phyloP scores from a whole-genome alignment of 1,139 yeast genomes.

The Lodderomyces metapsilosis region DNA sequence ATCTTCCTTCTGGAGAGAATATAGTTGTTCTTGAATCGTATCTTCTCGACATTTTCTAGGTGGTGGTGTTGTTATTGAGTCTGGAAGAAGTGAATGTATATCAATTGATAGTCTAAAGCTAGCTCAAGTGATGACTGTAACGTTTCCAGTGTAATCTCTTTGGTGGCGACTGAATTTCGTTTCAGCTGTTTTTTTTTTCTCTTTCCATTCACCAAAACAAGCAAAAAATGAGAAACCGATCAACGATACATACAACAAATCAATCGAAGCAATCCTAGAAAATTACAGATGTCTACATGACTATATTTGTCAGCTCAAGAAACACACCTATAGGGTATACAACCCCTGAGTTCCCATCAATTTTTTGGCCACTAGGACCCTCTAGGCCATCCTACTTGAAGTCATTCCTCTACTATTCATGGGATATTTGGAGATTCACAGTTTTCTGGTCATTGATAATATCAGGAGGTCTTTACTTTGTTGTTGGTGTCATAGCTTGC shows the following conservation, averaged over 20 bases:
- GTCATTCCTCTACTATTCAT: constrained; percentile 63
- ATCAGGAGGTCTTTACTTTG: constrained; percentile 58
- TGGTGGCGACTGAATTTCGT: background rate
- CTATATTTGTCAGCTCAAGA: constrained; percentile 35
- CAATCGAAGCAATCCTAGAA: too few relatives aligned
- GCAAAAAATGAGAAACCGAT: too few relatives aligned
- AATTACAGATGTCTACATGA: constrained; percentile 10
- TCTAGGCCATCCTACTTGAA: constrained; percentile 40
- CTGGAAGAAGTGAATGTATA: background rate
- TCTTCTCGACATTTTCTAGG: constrained; percentile 43
- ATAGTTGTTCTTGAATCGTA: constrained; percentile 97
- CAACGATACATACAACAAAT: too few relatives aligned
- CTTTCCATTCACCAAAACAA: too few relatives aligned
- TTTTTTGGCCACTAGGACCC: constrained; percentile 67
- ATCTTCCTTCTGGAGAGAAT: constrained; percentile 97
- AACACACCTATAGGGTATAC: constrained; percentile 77
- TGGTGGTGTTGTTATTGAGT: background rate
- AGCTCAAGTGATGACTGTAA: too few relatives aligned
- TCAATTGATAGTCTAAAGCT: too few relatives aligned
- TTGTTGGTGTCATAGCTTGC: constrained; percentile 67
- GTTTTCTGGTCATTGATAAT: constrained; percentile 77
- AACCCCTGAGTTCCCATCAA: constrained; percentile 77
- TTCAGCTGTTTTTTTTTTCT: too few relatives aligned
- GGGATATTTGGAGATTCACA: constrained; percentile 85
- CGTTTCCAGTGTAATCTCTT: too few relatives aligned